A percentile compares a stretch with the other conserved stretches of the same genome.
Conservation (phyloP, 805 yeast genomes). For the Hagleromyces aurorensis region DNA sequence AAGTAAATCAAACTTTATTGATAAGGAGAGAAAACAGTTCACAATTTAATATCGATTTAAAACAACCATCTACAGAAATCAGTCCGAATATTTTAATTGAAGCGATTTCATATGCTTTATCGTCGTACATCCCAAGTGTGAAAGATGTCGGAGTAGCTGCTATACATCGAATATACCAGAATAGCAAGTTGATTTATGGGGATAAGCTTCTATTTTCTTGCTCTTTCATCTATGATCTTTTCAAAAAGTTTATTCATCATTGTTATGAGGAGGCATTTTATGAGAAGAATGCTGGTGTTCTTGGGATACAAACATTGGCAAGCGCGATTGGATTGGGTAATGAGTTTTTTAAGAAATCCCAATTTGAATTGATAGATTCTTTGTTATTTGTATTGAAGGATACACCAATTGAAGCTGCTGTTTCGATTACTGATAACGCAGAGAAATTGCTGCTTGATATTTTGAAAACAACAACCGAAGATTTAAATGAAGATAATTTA, state of each 20-base stretch:
- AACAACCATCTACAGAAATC: slow-evolving; percentile 67
- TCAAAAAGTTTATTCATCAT: slow-evolving; percentile 78
- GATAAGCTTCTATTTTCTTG: slow-evolving; percentile 59
- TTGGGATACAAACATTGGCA: slow-evolving; percentile 71
- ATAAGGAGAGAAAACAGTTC: slow-evolving; percentile 62
- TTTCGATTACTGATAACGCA: slow-evolving; percentile 66
- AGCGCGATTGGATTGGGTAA: slow-evolving; percentile 60
- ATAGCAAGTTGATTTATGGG: slow-evolving; percentile 64
- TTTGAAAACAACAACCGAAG: slow-evolving; percentile 57
- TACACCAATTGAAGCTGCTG: slow-evolving; percentile 81
- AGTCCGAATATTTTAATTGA: slow-evolving; percentile 63
- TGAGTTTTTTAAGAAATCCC: slow-evolving; percentile 67
- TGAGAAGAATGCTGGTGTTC: slow-evolving; percentile 79
- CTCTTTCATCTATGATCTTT: slow-evolving; percentile 67
- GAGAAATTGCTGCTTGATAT: slow-evolving; percentile 56
- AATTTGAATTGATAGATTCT: slow-evolving; percentile 77
- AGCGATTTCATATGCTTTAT: slow-evolving; percentile 71
- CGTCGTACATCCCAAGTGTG: slow-evolving; percentile 66
- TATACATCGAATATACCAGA: slow-evolving; percentile 50
- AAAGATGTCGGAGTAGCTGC: slow-evolving; percentile 64
- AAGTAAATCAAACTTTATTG: slow-evolving; percentile 63
- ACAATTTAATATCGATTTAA: slow-evolving; percentile 65
- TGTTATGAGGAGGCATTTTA: slow-evolving; percentile 88
- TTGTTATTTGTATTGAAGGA: slow-evolving; percentile 86
- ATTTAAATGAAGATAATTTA: slow-evolving; percentile 49